A percentile compares a stretch with the other conserved stretches of the same genome.
Conservation (phyloP, 768 basidiomycete genomes). For the Lanmaoa rubissima region DNA sequence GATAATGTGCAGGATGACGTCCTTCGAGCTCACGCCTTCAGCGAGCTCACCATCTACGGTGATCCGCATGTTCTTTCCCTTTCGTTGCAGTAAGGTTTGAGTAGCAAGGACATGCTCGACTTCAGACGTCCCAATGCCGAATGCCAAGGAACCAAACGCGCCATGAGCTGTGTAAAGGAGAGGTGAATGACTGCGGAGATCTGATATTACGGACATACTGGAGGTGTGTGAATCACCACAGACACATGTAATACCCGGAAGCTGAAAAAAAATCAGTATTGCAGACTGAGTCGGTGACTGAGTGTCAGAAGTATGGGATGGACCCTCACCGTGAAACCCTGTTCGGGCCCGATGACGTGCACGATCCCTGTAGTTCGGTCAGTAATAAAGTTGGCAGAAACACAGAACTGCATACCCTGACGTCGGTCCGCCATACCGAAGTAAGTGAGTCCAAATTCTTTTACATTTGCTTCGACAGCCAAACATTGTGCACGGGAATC, state of each 20-base stretch:
- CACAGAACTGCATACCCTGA: constrained; percentile 55
- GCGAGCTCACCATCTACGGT: constrained; percentile 78
- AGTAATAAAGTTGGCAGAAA: constrained; percentile 9
- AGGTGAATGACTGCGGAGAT: not conserved
- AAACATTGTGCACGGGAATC: constrained; percentile 83
- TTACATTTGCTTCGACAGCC: constrained; percentile 86
- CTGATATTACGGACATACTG: constrained; percentile 47
- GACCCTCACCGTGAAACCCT: constrained; percentile 78
- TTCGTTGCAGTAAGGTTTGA: constrained; percentile 83
- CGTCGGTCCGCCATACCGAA: constrained; percentile 88
- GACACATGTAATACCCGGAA: constrained; percentile 78
- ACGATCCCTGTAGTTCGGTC: constrained; percentile 59
- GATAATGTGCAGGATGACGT: constrained; percentile 88
- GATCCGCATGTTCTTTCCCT: constrained; percentile 91
- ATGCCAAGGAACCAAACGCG: constrained; percentile 89
- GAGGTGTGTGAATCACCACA: constrained; percentile 95
- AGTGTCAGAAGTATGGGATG: not conserved
- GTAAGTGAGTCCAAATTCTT: constrained; percentile 88
- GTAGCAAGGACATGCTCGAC: constrained; percentile 94
- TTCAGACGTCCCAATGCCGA: constrained; percentile 92
- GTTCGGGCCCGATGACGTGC: constrained; percentile 90
- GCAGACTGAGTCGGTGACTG: no score
- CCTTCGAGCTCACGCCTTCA: constrained; percentile 86
- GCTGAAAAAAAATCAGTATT: constrained; percentile 34
- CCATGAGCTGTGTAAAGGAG: constrained; percentile 62